Evolutionary conservation across 2,329 filamentous ascomycete genomes (phyloP), one percentile per base, ranked within the genome.

Genomic region (Pseudogymnoascus sp.): DNA sequence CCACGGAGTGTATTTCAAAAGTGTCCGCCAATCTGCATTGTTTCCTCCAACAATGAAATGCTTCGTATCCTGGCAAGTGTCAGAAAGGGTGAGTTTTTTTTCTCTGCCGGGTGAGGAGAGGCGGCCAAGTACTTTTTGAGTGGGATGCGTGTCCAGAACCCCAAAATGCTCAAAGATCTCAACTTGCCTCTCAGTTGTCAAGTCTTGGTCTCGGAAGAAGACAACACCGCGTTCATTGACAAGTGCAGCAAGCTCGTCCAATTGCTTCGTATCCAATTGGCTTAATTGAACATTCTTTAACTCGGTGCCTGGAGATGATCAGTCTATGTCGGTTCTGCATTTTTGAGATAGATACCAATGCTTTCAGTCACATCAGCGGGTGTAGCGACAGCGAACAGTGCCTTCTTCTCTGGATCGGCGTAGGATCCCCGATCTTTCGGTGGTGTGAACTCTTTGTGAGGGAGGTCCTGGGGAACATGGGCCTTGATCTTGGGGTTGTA

Each of bases 381-480:
- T 53, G 72, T 77, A n/a, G 77, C 75, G 1, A 72, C 74, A 0
- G 75, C 70, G 35, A 80, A 69, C 8, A 81, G 70, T 0, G 77
- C 71, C 61, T 75, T 76, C 69, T 79, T 80, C 37, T 76, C 72
- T 0, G 78, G 76, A 62, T 81, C 77, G 2, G 78, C 78, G 64
- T 75, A 79, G 5, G 68, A 67, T 0, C 74, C 78, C 1, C 78
- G 70, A 67, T 78, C 76, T 56, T 71, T 75, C 7, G 47, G 47
- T 8, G 47, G 47, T 12, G 50, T 65, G 35, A 70, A 65, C 16
- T 66, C 65, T 31, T 65, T 63, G 38, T 53, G 64, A 40, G 64
- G 63, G 7, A 61, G 60, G 25, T 70, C 69, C 60, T 62, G 63
- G 62, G 62, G 64, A 50, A 63, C 23, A 59, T 68, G 66, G 21